Percentiles rank a stretch among this genome's conserved stretches.
These are phyloP conservation scores for Coprinopsis cinerea DNA, from an alignment of 768 basidiomycete species.

Conservation along the genomic window DNA sequence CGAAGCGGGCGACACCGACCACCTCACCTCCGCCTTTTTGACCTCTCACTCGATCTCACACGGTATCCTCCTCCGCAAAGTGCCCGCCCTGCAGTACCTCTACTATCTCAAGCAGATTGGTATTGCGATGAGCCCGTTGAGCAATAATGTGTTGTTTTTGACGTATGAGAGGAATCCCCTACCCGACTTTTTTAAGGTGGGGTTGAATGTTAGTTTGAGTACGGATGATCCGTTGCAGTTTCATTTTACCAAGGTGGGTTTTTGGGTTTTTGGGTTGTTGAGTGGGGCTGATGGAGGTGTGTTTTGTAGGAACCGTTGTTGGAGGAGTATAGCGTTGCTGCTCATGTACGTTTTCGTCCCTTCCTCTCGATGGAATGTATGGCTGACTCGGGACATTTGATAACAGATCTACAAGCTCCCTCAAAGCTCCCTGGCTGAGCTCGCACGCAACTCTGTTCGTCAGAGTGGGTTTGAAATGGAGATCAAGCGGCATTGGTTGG, in stretches of 20 bases:
- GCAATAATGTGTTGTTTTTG: conserved; percentile 96
- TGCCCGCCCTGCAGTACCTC: conserved; percentile 93
- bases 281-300: neutral
- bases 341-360: conserved; percentile 70
- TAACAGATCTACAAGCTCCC: conserved; percentile 91
- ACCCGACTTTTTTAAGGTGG: conserved; percentile 94
- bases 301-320: conserved; percentile 74
- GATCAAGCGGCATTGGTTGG: conserved; percentile 92
- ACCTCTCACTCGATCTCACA: conserved; percentile 98
- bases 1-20: conserved; percentile 97
- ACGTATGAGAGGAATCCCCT: conserved; percentile 96
- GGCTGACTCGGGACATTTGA: neutral
- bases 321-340: conserved; percentile 97
- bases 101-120: conserved; percentile 99
- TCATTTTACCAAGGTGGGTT: conserved; percentile 89
- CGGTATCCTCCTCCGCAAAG: conserved; percentile 96
- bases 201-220: conserved; percentile 92
- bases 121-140: conserved; percentile 96
- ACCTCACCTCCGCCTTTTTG: conserved; percentile 92
- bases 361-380: too few relatives aligned
- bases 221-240: conserved; percentile 96
- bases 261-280: neutral
- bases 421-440: conserved; percentile 89
- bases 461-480: conserved; percentile 99
- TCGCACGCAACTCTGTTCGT: conserved; percentile 95